phyloP scores from a whole-genome alignment of 176 grass and related monocot genomes.

The Saccharum officinarum region DNA sequence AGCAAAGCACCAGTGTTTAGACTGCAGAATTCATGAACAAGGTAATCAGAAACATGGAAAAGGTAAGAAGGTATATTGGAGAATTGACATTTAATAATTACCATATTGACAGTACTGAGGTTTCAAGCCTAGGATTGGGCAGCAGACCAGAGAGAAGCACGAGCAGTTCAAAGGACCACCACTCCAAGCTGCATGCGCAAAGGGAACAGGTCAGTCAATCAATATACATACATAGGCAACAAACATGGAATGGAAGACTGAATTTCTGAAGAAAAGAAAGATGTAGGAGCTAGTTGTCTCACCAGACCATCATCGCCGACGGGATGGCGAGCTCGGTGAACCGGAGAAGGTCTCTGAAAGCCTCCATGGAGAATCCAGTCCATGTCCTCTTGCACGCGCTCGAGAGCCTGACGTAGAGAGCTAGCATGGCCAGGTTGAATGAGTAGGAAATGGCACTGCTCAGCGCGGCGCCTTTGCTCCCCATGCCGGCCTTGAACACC shows the following conservation, averaged over 20 bases:
- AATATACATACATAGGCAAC: neutral
- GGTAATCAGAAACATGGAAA: neutral
- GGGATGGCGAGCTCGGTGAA: neutral
- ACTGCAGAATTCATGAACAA: constrained; percentile 1
- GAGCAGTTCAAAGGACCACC: neutral
- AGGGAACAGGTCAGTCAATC: neutral
- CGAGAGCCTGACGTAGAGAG: neutral
- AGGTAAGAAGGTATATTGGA: neutral
- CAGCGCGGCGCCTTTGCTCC: neutral
- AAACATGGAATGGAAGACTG: neutral
- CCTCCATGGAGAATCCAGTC: neutral
- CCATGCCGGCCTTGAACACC: neutral
- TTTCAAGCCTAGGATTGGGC: neutral
- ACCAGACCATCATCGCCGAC: neutral
- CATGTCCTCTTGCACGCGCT: neutral
- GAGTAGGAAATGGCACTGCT: neutral
- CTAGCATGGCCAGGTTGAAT: neutral
- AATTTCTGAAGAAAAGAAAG: neutral
- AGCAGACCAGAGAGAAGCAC: neutral
- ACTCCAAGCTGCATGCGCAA: neutral
- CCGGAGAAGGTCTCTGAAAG: neutral
- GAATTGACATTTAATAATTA: neutral
- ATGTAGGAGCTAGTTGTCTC: neutral
- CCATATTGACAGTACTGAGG: constrained; percentile 11
- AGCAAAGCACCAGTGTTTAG: constrained; percentile 17